These are phyloP conservation scores for Ophiosphaerella narmari DNA, from an alignment of 2,329 filamentous ascomycete species.

Conservation along the genomic window DNA sequence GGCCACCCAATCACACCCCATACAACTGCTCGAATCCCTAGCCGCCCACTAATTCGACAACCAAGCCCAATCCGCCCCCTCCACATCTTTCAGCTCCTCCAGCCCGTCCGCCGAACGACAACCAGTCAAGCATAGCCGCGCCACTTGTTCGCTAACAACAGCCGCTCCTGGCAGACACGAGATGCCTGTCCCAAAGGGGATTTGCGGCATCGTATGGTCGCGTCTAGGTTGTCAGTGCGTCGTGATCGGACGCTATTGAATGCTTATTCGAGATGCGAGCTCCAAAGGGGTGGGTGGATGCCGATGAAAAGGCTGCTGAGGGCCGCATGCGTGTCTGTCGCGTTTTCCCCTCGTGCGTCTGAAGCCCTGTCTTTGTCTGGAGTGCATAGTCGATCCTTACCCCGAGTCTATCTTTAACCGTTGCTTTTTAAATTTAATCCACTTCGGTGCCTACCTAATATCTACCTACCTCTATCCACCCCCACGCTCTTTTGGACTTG, in stretches of 20 bases:
- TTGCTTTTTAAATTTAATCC: neutral
- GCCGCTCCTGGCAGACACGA: constrained; percentile 1
- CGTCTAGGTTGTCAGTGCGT: neutral
- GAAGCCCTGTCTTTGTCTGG: neutral
- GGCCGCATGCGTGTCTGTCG: neutral
- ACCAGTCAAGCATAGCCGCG: neutral
- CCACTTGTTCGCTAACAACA: constrained; percentile 1
- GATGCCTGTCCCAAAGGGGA: neutral
- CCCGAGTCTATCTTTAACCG: neutral
- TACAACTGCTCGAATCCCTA: neutral
- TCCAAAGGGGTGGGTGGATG: too few species aligned
- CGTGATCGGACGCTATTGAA: constrained; percentile 3
- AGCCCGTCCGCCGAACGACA: neutral
- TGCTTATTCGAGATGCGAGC: constrained; percentile 1
- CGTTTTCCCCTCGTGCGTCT: constrained; percentile 2
- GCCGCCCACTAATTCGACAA: neutral
- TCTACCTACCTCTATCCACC: neutral
- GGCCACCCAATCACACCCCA: constrained; percentile 4
- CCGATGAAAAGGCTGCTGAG: too few species aligned
- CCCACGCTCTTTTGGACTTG: neutral
- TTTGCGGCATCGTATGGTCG: neutral
- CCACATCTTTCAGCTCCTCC: neutral
- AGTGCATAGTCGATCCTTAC: constrained; percentile 5
- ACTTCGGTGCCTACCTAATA: neutral
- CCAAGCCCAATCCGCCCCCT: neutral